Evolutionary conservation across 2,329 filamentous ascomycete species (phyloP).

Genomic region (Neofusicoccum cordaticola): DNA sequence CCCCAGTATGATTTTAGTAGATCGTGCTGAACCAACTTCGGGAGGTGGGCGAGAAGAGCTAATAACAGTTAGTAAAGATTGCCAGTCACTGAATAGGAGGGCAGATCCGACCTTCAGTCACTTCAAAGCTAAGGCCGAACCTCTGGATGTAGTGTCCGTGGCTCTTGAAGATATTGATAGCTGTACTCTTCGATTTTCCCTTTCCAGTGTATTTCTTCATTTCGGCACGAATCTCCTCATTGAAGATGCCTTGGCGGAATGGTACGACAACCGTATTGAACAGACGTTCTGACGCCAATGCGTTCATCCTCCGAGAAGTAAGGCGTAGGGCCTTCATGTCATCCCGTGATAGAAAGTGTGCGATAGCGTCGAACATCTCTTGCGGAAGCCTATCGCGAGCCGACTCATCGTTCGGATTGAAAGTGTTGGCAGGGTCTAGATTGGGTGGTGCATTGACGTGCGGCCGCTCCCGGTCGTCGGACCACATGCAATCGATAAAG

Average conservation of each 20-base stretch:
- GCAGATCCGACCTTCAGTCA: constrained; percentile 50
- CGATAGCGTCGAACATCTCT: constrained; percentile 62
- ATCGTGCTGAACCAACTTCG: constrained; percentile 56
- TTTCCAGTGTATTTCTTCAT: constrained; percentile 18
- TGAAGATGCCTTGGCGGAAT: constrained; percentile 61
- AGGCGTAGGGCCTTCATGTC: constrained; percentile 61
- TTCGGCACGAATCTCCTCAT: constrained; percentile 32
- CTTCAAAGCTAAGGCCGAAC: constrained; percentile 67
- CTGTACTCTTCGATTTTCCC: constrained; percentile 50
- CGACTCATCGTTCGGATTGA: neutral
- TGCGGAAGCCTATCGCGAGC: constrained; percentile 47
- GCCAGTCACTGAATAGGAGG: constrained; percentile 29
- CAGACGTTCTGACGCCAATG: constrained; percentile 55
- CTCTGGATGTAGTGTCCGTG: constrained; percentile 60
- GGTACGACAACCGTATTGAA: constrained; percentile 64
- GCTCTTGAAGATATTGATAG: constrained; percentile 60
- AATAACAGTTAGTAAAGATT: neutral
- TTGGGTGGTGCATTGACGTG: neutral
- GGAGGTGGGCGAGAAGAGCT: constrained; percentile 47
- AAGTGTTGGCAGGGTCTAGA: neutral
- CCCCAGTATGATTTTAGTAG: constrained; percentile 61
- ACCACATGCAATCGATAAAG: neutral
- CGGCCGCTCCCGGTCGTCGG: neutral
- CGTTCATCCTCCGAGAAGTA: constrained; percentile 59
- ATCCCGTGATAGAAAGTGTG: constrained; percentile 53